A percentile compares a stretch with the other conserved stretches of the same genome.
phyloP scores from a whole-genome alignment of 768 basidiomycete species.

The Gautieria morchelliformis region DNA sequence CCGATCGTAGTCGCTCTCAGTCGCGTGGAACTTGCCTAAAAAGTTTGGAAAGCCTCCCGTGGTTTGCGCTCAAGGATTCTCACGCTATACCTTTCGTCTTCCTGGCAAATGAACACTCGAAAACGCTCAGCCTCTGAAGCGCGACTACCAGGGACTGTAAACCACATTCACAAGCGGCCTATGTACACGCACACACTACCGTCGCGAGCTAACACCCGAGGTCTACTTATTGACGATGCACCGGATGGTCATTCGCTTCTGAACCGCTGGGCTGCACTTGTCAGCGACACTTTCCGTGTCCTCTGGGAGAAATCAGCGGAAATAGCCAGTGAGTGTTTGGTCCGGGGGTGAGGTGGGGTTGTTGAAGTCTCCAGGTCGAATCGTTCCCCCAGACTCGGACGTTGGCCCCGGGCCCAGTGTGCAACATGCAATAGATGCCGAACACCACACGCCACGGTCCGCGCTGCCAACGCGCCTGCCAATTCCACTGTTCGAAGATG shows the following conservation, averaged over 20 bases:
- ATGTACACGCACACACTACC: conserved; percentile 8
- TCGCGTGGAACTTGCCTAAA: no score
- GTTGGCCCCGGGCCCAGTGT: neutral
- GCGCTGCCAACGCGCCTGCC: neutral
- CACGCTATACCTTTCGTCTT: neutral
- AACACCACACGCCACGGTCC: neutral
- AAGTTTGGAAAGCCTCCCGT: no score
- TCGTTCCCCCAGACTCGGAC: neutral
- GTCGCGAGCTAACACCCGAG: neutral
- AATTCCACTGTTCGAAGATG: neutral
- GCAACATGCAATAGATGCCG: neutral
- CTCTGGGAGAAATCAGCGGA: neutral
- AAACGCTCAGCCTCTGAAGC: conserved; percentile 7
- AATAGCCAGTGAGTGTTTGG: neutral
- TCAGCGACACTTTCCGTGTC: conserved; percentile 4
- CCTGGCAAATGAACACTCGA: neutral
- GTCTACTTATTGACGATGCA: neutral
- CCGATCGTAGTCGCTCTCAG: no score
- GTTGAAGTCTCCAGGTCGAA: neutral
- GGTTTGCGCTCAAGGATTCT: neutral
- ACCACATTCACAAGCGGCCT: conserved; percentile 5
- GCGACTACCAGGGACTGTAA: neutral
- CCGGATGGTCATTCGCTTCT: conserved; percentile 5
- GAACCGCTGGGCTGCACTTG: conserved; percentile 1
- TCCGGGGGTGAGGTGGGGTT: neutral